A percentile compares a stretch with the other conserved stretches of the same genome.
phyloP scores from a whole-genome alignment of 768 basidiomycete species.

The Wakefieldia striispora region DNA sequence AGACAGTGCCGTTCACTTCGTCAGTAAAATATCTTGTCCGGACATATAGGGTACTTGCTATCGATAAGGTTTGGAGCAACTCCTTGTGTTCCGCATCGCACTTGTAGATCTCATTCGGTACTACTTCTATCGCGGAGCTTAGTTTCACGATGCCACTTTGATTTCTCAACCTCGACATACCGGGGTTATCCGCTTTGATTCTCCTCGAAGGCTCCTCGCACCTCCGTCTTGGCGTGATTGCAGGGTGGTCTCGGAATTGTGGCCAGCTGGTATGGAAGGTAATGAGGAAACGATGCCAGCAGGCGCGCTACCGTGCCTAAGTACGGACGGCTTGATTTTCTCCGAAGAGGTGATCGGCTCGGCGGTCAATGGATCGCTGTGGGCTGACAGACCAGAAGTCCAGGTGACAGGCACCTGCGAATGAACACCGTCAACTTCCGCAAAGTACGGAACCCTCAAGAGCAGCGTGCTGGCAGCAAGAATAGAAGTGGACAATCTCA shows the following conservation, averaged over 20 bases:
- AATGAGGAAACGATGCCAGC: too few relatives aligned
- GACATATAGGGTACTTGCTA: slow-evolving; percentile 32
- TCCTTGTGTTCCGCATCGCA: slow-evolving; percentile 56
- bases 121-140: slow-evolving; percentile 36
- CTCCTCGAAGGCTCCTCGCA: too few relatives aligned
- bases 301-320: neutral
- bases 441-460: neutral
- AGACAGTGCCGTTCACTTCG: neutral
- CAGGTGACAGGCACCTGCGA: neutral
- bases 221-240: slow-evolving; percentile 39
- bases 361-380: neutral
- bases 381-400: neutral
- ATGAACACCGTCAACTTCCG: neutral
- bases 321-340: neutral
- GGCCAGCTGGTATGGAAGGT: too few relatives aligned
- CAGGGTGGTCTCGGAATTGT: too few relatives aligned
- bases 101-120: slow-evolving; percentile 47
- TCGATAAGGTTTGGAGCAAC: slow-evolving; percentile 48
- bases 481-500: neutral
- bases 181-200: slow-evolving; percentile 34
- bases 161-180: slow-evolving; percentile 35
- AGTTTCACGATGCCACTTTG: neutral
- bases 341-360: neutral
- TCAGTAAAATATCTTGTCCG: too few relatives aligned
- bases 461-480: neutral